phyloP scores from a whole-genome alignment of 2,329 filamentous ascomycete species.

The Fusarium protoensiforme region DNA sequence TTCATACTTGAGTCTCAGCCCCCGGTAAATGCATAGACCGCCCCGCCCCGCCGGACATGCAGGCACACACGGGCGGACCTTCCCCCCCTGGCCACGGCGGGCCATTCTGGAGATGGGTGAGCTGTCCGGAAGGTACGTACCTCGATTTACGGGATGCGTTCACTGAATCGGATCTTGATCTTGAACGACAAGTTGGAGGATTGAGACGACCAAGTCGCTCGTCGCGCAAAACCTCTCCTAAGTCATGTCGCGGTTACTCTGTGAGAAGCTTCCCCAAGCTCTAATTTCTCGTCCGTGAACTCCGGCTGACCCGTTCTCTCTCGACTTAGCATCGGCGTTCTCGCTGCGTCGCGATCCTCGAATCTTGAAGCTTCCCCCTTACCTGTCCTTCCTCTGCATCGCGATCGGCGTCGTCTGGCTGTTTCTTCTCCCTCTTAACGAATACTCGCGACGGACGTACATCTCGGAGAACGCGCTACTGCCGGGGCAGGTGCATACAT shows the following conservation, averaged over 20 bases:
- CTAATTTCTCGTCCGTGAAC: neutral
- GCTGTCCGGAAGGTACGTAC: constrained; percentile 40
- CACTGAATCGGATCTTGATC: constrained; percentile 15
- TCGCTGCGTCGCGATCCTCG: constrained; percentile 83
- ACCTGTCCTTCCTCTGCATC: constrained; percentile 87
- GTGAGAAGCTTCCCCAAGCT: constrained; percentile 50
- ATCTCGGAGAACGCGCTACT: constrained; percentile 97
- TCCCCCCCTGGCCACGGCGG: constrained; percentile 20
- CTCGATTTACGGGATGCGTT: constrained; percentile 11
- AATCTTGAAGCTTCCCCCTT: constrained; percentile 85
- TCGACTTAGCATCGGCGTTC: constrained; percentile 68
- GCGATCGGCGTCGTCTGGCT: constrained; percentile 90
- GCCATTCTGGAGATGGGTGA: constrained; percentile 19
- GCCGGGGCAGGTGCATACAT: constrained; percentile 96
- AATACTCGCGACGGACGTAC: constrained; percentile 92
- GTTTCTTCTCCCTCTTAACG: constrained; percentile 86
- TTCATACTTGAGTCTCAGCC: neutral
- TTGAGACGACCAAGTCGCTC: constrained; percentile 14
- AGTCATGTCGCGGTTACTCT: constrained; percentile 65
- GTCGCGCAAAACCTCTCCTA: constrained; percentile 19
- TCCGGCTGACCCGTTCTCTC: constrained; percentile 6
- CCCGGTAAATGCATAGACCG: constrained; percentile 22
- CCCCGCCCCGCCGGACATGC: constrained; percentile 34
- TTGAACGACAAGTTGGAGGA: constrained; percentile 26
- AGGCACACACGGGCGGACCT: constrained; percentile 23